Evolutionary conservation across 108 stramenopile species (phyloP).

Genomic region (Asterionellopsis glacialis): DNA sequence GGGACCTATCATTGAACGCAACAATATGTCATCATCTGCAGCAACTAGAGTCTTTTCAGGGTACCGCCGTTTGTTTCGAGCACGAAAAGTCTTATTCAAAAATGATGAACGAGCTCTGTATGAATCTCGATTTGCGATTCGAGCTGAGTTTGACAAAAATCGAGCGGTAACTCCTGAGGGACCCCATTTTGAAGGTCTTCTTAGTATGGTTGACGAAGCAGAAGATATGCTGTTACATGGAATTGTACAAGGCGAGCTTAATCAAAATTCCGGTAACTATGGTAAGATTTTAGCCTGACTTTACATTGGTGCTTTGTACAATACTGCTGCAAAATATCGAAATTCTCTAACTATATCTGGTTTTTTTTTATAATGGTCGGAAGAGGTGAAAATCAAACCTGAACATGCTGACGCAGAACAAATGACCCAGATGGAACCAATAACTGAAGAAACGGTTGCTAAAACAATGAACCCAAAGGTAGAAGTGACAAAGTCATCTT

Average conservation of each 20-base stretch:
- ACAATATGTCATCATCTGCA: conserved; percentile 21
- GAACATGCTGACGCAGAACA: conserved; percentile 50
- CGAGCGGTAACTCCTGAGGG: conserved; percentile 37
- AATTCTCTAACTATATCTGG: background rate
- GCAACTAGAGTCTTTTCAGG: conserved; percentile 54
- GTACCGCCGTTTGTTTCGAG: conserved; percentile 74
- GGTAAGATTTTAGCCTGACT: conserved; percentile 30
- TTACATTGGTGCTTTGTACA: background rate
- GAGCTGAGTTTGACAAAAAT: conserved; percentile 66
- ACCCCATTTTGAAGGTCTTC: conserved; percentile 54
- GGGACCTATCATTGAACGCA: background rate
- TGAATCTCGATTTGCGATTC: conserved; percentile 64
- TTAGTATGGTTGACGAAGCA: conserved; percentile 82
- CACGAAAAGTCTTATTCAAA: conserved; percentile 61
- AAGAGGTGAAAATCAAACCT: conserved; percentile 69
- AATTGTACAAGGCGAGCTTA: conserved; percentile 73
- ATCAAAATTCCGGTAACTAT: conserved; percentile 57
- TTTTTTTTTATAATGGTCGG: background rate
- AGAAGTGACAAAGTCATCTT: conserved; percentile 21
- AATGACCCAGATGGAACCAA: conserved; percentile 68
- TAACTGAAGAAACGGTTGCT: conserved; percentile 53
- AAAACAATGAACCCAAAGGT: conserved; percentile 38
- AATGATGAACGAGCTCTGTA: conserved; percentile 61
- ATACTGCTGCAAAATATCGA: conserved; percentile 2
- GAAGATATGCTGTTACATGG: conserved; percentile 78